A percentile compares a stretch with the other conserved stretches of the same genome.
Evolutionary conservation across 139 green algal genomes (phyloP).

Genomic region (Yamagishiella unicocca): DNA sequence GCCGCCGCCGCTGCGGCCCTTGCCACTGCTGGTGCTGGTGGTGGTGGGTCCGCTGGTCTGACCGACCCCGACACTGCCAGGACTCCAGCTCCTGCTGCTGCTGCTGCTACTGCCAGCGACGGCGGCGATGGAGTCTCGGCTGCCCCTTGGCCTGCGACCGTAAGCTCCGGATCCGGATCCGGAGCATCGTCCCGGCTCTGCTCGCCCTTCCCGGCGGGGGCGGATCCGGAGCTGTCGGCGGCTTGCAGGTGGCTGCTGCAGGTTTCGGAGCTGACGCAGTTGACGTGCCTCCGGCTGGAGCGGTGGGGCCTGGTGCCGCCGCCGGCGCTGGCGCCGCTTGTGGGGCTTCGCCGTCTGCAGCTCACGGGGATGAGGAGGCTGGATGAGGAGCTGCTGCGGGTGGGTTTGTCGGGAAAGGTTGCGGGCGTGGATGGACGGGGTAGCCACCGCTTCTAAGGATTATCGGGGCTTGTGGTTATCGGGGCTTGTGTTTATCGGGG

Average conservation of each 20-base stretch:
- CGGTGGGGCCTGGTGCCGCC: slow-evolving; percentile 5
- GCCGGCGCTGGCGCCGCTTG: slow-evolving; percentile 17
- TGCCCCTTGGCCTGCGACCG: too few relatives aligned
- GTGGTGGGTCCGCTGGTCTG: too few relatives aligned
- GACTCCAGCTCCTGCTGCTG: too few relatives aligned
- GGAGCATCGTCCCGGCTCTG: background rate
- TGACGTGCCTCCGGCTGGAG: slow-evolving; percentile 21
- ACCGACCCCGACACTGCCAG: too few relatives aligned
- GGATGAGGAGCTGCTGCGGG: slow-evolving; percentile 1
- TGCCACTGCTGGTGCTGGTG: too few relatives aligned
- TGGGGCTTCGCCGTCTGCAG: slow-evolving; percentile 2
- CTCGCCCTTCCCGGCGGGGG: too few relatives aligned
- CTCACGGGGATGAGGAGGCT: background rate
- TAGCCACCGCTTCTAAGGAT: too few relatives aligned
- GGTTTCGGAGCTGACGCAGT: slow-evolving; percentile 12
- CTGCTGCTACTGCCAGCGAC: too few relatives aligned
- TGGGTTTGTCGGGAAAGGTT: background rate
- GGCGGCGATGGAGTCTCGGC: too few relatives aligned
- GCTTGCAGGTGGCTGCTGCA: background rate
- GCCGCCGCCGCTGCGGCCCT: background rate
- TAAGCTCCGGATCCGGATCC: background rate
- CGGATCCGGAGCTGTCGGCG: background rate
- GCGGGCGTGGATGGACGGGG: too few relatives aligned
- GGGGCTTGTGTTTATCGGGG: too few relatives aligned
- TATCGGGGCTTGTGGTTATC: too few relatives aligned